phyloP scores from a whole-genome alignment of 2,329 filamentous ascomycete species.

The Hirsutella rhossiliensis region DNA sequence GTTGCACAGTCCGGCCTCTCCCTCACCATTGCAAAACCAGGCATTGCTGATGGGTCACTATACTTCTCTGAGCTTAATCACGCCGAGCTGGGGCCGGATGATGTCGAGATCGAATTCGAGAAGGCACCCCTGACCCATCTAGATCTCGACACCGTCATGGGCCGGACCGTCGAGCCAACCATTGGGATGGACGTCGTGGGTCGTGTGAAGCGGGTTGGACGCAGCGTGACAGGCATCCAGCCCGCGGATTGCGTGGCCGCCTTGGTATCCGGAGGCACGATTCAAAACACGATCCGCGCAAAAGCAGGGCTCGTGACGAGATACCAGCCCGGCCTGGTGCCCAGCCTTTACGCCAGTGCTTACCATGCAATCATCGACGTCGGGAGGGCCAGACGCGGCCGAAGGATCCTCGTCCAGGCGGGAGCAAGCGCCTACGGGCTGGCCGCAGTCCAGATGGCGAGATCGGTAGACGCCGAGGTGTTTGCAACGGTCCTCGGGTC shows the following conservation, averaged over 20 bases:
- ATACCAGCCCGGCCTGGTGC: conserved; percentile 15
- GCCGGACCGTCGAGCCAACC: conserved; percentile 14
- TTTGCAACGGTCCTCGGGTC: conserved; percentile 26
- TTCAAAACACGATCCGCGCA: conserved; percentile 21
- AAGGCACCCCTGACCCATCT: conserved; percentile 20
- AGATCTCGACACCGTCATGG: conserved; percentile 24
- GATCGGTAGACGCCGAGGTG: conserved; percentile 23
- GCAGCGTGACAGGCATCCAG: conserved; percentile 16
- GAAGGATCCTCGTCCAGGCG: conserved; percentile 29
- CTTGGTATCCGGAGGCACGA: conserved; percentile 19
- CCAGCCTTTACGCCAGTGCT: conserved; percentile 27
- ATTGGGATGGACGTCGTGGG: conserved; percentile 31
- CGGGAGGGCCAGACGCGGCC: conserved; percentile 14
- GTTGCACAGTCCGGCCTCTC: conserved; percentile 5
- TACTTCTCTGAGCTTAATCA: conserved; percentile 11
- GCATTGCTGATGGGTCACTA: conserved; percentile 11
- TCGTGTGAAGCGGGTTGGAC: conserved; percentile 20
- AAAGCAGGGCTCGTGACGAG: conserved; percentile 23
- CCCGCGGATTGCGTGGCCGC: conserved; percentile 30
- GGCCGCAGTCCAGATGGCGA: conserved; percentile 29
- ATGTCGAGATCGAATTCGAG: conserved; percentile 28
- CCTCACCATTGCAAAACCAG: conserved; percentile 14
- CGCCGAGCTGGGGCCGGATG: conserved; percentile 13
- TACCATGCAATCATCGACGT: conserved; percentile 26
- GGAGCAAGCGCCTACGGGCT: conserved; percentile 31